Percentiles rank a stretch among this genome's conserved stretches.
Conservation (phyloP, 139 green algal genomes). For the Chlamydomonas asymmetrica region DNA sequence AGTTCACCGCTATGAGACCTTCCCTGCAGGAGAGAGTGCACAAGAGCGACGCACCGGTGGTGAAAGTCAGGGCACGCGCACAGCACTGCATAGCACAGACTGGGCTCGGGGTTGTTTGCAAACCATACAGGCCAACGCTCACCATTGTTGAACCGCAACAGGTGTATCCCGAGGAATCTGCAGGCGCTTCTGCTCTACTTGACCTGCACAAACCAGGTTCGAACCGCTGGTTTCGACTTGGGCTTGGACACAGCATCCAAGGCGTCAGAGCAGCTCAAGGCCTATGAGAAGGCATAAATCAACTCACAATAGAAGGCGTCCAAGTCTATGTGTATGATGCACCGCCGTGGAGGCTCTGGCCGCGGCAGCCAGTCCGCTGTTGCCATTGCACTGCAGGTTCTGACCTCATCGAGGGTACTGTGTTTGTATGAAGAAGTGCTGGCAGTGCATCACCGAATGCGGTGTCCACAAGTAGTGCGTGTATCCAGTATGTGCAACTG, state of each 20-base stretch:
- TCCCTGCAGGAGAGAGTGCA: constrained; percentile 1
- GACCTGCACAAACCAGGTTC: constrained; percentile 32
- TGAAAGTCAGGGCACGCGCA: not conserved
- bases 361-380: no score
- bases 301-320: constrained; percentile 80
- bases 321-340: constrained; percentile 74
- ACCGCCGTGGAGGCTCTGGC: no score
- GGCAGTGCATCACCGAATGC: no score
- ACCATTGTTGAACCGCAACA: constrained; percentile 89
- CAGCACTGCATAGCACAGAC: not conserved
- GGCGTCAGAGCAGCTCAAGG: not conserved
- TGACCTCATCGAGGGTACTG: no score
- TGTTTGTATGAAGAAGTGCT: no score
- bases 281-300: not conserved
- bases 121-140: constrained; percentile 13
- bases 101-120: not conserved
- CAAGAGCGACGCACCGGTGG: not conserved
- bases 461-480: no score
- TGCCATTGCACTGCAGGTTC: no score
- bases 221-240: not conserved
- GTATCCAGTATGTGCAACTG: no score
- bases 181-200: constrained; percentile 79
- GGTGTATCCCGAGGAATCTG: constrained; percentile 66
- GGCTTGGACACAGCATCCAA: no score
- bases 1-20: constrained; percentile 88